Base-by-base conservation (phyloP, 495 filamentous ascomycete species). In the Penicillium samsonianum region DNA sequence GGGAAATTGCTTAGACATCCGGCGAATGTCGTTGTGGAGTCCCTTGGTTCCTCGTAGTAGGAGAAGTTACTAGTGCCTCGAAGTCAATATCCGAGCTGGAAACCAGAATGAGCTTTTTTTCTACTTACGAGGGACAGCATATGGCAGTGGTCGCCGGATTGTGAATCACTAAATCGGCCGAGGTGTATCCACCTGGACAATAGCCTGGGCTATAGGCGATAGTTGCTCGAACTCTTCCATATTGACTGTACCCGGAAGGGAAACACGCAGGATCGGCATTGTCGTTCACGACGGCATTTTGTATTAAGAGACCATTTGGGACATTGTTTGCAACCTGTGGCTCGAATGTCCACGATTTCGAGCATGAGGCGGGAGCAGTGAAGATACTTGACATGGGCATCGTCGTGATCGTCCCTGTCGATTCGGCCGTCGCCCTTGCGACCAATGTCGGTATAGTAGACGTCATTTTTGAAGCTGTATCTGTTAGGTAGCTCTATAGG, bases 131-230 rank as follows among this genome's bases (percentile, higher is more conserved):
- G 17, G 28, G 47, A 50, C 64, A 67, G 52, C 64, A 67, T 9
- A 61, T 42, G 6, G 64, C 64, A 9, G 60, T 57, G 4, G 64
- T 67, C 1, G 40, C 30, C 3, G 49, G 35, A 7, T 35, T 38
- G 3, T 53, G 50, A 20, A 61, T 47, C 12, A 23, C 44, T 37
- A 67, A 25, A 35, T 58, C 41, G 22, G 60, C 60, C 8, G 64
- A 53, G 42, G 57, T 63, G 41, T 67, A 67, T 23, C 64, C 64
- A 2, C 8, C n/a, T 25, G 64, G 60, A 45, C 64, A 67, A 23
- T 31, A 61, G 4, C 61, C 64, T 20, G 64, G 64, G 20, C 64
- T 67, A 48, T 55, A 67, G 3, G 54, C 44, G 5, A 38, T 20
- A 5, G 46, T 7, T 0, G 49, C 40, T 14, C 28, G 4, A 1